Evolutionary conservation across 2,329 filamentous ascomycete genomes (phyloP), one percentile per base, ranked within the genome.

Genomic region (Rutstroemia sp.): DNA sequence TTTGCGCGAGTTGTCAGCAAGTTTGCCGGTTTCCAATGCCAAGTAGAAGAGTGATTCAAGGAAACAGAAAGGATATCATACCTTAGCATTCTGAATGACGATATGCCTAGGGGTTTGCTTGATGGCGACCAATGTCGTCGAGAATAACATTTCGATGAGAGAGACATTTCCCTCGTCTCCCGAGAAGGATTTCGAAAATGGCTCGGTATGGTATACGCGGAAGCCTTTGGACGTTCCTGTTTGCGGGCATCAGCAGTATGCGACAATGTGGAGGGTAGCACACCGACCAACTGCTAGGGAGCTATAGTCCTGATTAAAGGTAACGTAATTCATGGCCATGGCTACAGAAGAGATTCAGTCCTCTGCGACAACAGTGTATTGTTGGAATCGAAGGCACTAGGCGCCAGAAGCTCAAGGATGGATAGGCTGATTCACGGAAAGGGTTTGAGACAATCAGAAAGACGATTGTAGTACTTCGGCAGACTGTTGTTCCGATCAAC

Each of bases 251-350:
- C 46, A 49, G 54, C 45, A 38, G 39, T 23, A 23, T 54, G 19
- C n/a, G 30, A 14, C 34, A 21, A 38, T 39, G 19, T 16, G 34
- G 39, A 51, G 34, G 53, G 53, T 30, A 21, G 56, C 36, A 25
- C n/a, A 73, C 86, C 69, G 78, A 91, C 90, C 92, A 65, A 99
- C 92, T 76, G 92, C 92, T 63, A 99, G 80, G 73, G 92, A 92
- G 80, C 89, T 95, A 77, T 96, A 91, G 78, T 99, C 94, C 78
- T 99, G 94, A 74, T 99, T 99, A 75, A 97, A 99, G 44, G 92
- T 96, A 67, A 99, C 90, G 75, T 95, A 99, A 74, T 99, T 99
- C 77, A 97, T 90, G 49, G 84, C 75, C 85, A 89, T 89, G 59
- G 70, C 25, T 56, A 30, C 12, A 23, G 4, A 54, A 14, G 7